Base-by-base conservation (phyloP, 2,329 filamentous ascomycete species). In the Ophiosphaerella herpotricha region DNA sequence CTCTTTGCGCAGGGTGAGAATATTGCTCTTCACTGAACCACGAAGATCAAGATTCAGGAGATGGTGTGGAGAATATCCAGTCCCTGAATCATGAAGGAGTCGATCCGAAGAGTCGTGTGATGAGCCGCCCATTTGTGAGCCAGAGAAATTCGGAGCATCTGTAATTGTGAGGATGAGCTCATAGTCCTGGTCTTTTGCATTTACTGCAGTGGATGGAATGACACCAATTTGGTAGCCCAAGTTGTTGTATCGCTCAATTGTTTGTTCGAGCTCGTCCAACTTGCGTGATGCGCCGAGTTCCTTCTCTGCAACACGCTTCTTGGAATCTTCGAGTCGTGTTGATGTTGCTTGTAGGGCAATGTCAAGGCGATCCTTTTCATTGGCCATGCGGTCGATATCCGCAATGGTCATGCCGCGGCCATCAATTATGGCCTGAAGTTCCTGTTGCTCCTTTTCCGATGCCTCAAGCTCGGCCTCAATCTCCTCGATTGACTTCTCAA, bases 331-430 rank as follows among this genome's bases (percentile, higher is more conserved):
- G 0, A 97, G 80, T 44, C 90, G 83, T 46, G 84, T 80, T 5
- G 85, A 81, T 0, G 90, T 89, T 2, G 86, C 83, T 63, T 96
- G 91, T 38, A 96, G 87, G 36, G 87, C 89, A 64, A 88, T 92
- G 58, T 96, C 90, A n/a, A 99, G 82, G 39, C 94, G 86, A 67
- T 99, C 94, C 45, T 92, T 87, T 73, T 99, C 94, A 32, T 90
- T 87, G 62, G 91, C 96, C 93, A 99, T 97, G 73, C 94, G 91
- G 81, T 99, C 94, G 69, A 99, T 97, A 82, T 99, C 94, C 76
- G 94, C 89, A 76, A 97, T 95, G 66, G 91, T 95, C 71, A 99
- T 92, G 2, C 94, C 94, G 69, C 96, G 91, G 61, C 88, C 87
- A 73, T 97, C 94, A 24, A 99, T 91, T 26, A 89, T 86, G 51